A percentile compares a stretch with the other conserved stretches of the same genome.
phyloP scores from a whole-genome alignment of 2,329 filamentous ascomycete species.

The Cordyceps cicadae region DNA sequence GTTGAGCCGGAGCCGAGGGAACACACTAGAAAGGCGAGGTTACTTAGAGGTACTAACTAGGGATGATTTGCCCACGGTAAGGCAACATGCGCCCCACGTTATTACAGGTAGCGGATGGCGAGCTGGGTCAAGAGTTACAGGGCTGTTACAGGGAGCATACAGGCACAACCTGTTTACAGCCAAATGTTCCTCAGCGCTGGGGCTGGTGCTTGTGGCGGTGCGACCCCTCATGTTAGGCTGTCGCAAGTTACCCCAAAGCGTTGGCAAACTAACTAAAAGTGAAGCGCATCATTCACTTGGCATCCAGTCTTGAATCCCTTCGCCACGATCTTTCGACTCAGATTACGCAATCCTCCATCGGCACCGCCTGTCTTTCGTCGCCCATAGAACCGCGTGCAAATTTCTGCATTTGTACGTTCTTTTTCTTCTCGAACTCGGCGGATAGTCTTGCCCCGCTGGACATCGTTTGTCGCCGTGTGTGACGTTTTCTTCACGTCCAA shows the following conservation, averaged over 20 bases:
- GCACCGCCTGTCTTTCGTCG: background rate
- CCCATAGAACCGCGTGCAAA: background rate
- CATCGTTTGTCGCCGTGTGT: background rate
- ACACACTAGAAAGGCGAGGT: constrained; percentile 5
- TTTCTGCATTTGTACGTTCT: background rate
- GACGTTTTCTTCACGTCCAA: background rate
- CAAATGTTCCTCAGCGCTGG: background rate
- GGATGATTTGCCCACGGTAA: too few relatives aligned
- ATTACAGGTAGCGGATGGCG: too few relatives aligned
- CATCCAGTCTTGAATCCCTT: background rate
- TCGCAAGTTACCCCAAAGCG: background rate
- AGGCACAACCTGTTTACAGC: too few relatives aligned
- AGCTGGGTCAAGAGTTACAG: background rate
- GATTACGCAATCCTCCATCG: background rate
- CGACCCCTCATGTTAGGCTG: background rate
- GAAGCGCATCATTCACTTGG: constrained; percentile 5
- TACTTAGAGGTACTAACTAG: too few relatives aligned
- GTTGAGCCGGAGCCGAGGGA: constrained; percentile 10
- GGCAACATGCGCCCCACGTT: too few relatives aligned
- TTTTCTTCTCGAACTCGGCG: background rate
- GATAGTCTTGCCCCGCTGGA: background rate
- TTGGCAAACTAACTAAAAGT: background rate
- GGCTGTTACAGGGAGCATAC: background rate
- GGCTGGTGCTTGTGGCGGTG: constrained; percentile 4
- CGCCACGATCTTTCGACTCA: background rate